Base-by-base conservation (phyloP, 768 basidiomycete genomes). In the Russula emetica region DNA sequence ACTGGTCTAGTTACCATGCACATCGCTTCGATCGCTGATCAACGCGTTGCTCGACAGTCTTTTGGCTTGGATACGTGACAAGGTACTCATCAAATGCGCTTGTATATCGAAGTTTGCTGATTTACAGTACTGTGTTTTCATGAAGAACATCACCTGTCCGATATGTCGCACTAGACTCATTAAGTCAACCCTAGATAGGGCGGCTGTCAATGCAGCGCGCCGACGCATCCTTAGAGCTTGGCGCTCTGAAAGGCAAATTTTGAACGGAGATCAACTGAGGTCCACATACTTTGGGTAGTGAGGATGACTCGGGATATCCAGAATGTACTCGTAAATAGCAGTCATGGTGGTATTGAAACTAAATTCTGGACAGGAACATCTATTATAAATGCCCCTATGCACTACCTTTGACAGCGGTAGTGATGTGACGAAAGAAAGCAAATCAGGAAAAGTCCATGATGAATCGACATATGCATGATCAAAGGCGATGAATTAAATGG, bases 81-180 rank as follows among this genome's bases (percentile, higher is more conserved):
- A 58, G n/a, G 69, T 69, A 36, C 63, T 55, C 11, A 36, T 16
- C 14, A 34, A 20, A 51, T 28, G 30, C 24, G 20, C 5, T 28
- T 13, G 32, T 26, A 50, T 58, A 22, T 60, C 63, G 53, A 28
- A 44, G 8, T 50, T 38, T 9, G 11, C 44, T 40, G 22, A 59
- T 69, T 69, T 34, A 70, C 62, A 18, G 14, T 6, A 18, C 20
- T 10, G 22, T 22, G 0, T 10, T 22, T 45, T 63, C 47, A 58
- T 50, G 52, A 61, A 86, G 85, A 81, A 85, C 61, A 78, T 82
- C 56, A 83, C 87, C 1, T 89, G 87, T 71, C 87, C 87, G 16
- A 78, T 82, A 61, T 88, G 87, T 72, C 84, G 87, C 53, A 76
- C 75, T 24, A 73, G 75, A 40, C 74, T 88, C 11, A 61, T 80